A percentile compares a stretch with the other conserved stretches of the same genome.
Conservation (phyloP, 345 rosid species). For the Eutrema japonicum region DNA sequence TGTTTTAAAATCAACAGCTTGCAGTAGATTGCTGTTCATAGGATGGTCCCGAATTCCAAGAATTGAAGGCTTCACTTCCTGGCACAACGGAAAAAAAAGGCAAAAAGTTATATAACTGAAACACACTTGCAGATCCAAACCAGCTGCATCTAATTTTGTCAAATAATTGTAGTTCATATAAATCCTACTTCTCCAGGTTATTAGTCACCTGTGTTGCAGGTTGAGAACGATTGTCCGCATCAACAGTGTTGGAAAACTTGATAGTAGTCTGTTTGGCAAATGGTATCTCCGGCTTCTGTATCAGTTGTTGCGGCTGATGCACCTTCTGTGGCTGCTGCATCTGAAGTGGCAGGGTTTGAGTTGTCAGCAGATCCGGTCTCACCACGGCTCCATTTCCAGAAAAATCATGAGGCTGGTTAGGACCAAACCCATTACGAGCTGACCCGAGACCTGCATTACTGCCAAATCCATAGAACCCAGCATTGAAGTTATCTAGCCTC, state of each 20-base stretch:
- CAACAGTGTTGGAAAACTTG: slow-evolving; percentile 47
- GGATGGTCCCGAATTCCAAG: slow-evolving; percentile 60
- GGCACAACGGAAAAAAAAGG: slow-evolving; percentile 31
- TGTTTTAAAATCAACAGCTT: slow-evolving; percentile 53
- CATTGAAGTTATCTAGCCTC: slow-evolving; percentile 50
- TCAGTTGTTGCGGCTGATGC: slow-evolving; percentile 55
- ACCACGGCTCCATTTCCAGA: slow-evolving; percentile 45
- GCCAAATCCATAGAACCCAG: slow-evolving; percentile 53
- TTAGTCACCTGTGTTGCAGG: slow-evolving; percentile 40
- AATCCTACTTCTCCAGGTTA: background rate
- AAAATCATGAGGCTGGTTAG: slow-evolving; percentile 50
- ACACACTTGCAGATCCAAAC: slow-evolving; percentile 35
- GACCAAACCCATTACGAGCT: slow-evolving; percentile 53
- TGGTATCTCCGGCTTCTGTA: slow-evolving; percentile 54
- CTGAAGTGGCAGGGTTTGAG: slow-evolving; percentile 56
- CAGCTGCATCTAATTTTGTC: slow-evolving; percentile 42
- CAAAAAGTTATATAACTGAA: slow-evolving; percentile 17
- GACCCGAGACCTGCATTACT: slow-evolving; percentile 55
- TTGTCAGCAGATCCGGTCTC: slow-evolving; percentile 52
- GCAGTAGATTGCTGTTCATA: slow-evolving; percentile 54
- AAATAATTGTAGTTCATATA: background rate
- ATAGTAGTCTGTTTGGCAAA: slow-evolving; percentile 63
- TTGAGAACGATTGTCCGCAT: slow-evolving; percentile 10
- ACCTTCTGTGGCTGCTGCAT: slow-evolving; percentile 51
- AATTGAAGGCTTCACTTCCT: slow-evolving; percentile 66